Evolutionary conservation across 768 basidiomycete genomes (phyloP).

Genomic region (Leccinum arenicola): DNA sequence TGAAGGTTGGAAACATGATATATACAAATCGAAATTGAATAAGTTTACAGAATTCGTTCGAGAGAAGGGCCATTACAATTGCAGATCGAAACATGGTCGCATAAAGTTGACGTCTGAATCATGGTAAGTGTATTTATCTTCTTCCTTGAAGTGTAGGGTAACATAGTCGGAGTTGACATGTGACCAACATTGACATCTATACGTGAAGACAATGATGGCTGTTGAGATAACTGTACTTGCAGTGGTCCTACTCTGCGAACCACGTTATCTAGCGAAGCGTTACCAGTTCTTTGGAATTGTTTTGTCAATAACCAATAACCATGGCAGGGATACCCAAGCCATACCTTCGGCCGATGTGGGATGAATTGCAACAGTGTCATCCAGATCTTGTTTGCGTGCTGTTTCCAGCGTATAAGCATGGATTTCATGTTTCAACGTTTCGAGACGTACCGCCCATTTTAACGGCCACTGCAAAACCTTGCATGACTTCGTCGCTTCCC

Average conservation of each 20-base stretch:
- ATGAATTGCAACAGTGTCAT: constrained; percentile 90
- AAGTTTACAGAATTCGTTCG: not conserved
- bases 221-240: not conserved
- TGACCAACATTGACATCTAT: not conserved
- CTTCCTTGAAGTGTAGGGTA: not conserved
- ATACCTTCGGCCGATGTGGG: constrained; percentile 82
- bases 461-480: constrained; percentile 96
- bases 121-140: not conserved
- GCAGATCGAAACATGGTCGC: not conserved
- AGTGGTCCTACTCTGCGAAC: not conserved
- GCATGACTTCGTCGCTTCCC: constrained; percentile 92
- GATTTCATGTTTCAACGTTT: not conserved
- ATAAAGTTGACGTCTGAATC: not conserved
- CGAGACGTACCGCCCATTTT: constrained; percentile 78
- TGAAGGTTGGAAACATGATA: no score
- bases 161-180: not conserved
- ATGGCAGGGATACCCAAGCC: constrained; percentile 19
- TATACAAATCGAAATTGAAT: no score
- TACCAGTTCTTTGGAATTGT: constrained; percentile 46
- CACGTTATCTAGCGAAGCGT: constrained; percentile 43
- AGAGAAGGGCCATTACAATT: not conserved
- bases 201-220: not conserved
- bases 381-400: constrained; percentile 79
- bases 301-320: constrained; percentile 15
- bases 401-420: constrained; percentile 6